These are phyloP conservation scores for Powellomyces hirtus DNA, from an alignment of 192 early-diverging fungal species.

Conservation along the genomic window DNA sequence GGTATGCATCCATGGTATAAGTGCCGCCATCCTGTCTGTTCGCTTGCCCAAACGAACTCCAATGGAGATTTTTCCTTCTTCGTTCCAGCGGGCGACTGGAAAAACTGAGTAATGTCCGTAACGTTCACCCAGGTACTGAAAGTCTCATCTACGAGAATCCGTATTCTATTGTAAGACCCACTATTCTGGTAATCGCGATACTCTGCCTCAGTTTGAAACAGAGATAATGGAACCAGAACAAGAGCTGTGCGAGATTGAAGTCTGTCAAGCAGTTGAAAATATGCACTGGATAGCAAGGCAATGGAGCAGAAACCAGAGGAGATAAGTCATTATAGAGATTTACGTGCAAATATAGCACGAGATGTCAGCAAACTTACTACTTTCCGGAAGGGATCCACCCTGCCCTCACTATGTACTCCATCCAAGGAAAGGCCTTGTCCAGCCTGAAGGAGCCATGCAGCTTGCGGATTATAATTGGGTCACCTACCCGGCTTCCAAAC, in stretches of 20 bases:
- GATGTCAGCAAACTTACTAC: constrained; percentile 46
- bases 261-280: constrained; percentile 58
- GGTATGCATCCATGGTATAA: constrained; percentile 43
- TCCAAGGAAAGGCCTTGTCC: constrained; percentile 59
- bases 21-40: constrained; percentile 61
- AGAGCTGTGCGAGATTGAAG: constrained; percentile 52
- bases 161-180: constrained; percentile 16
- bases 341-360: too few relatives aligned
- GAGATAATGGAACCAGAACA: constrained; percentile 43
- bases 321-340: too few relatives aligned
- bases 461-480: constrained; percentile 40
- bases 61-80: too few relatives aligned
- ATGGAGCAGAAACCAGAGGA: too few relatives aligned
- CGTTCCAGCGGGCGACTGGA: not conserved
- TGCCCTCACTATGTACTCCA: constrained; percentile 65
- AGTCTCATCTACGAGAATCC: constrained; percentile 53
- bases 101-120: constrained; percentile 29
- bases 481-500: constrained; percentile 35
- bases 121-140: constrained; percentile 64
- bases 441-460: constrained; percentile 35
- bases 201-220: constrained; percentile 51
- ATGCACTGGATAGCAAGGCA: constrained; percentile 37
- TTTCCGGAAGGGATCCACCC: constrained; percentile 61
- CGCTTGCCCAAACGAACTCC: constrained; percentile 54
- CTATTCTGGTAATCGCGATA: constrained; percentile 25